These are phyloP conservation scores for Cicer bijugum DNA, from an alignment of 306 rosid genomes.

Conservation along the genomic window DNA sequence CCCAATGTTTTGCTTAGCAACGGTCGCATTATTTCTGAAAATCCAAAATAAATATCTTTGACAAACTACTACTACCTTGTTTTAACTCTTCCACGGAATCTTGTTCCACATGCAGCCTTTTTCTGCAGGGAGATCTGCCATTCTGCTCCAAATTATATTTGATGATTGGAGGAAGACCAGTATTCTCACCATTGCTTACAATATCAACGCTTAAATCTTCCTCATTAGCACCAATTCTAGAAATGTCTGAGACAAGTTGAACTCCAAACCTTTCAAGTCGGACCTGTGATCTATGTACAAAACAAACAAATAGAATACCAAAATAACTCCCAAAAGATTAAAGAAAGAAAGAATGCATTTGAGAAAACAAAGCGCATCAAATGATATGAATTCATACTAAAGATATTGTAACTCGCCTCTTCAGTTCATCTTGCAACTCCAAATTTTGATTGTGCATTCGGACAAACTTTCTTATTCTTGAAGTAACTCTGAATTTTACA, in stretches of 20 bases:
- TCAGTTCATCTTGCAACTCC: constrained; percentile 77
- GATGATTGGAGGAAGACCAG: constrained; percentile 51
- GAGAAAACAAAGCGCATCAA: constrained; percentile 35
- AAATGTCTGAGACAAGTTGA: constrained; percentile 72
- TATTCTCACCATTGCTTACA: constrained; percentile 76
- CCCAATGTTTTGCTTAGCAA: constrained; percentile 34
- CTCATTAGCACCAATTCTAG: constrained; percentile 65
- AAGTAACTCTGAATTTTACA: constrained; percentile 66
- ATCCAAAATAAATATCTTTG: constrained; percentile 15
- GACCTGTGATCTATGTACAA: constrained; percentile 68
- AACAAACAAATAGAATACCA: constrained; percentile 41
- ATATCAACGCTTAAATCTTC: constrained; percentile 84
- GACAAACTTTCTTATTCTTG: constrained; percentile 76
- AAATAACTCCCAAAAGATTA: constrained; percentile 7
- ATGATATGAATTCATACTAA: constrained; percentile 11
- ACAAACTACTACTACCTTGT: constrained; percentile 48
- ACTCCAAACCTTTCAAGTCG: constrained; percentile 80
- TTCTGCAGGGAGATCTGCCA: constrained; percentile 62
- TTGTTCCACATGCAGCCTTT: constrained; percentile 51
- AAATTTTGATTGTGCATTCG: constrained; percentile 64
- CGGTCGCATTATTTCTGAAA: constrained; percentile 4
- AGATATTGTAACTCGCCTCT: constrained; percentile 57
- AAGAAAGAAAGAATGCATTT: background rate
- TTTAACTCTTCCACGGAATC: constrained; percentile 57
- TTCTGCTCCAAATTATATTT: constrained; percentile 57